Base-by-base conservation (phyloP, 2,329 filamentous ascomycete genomes). In the Magnaporthales sp. region DNA sequence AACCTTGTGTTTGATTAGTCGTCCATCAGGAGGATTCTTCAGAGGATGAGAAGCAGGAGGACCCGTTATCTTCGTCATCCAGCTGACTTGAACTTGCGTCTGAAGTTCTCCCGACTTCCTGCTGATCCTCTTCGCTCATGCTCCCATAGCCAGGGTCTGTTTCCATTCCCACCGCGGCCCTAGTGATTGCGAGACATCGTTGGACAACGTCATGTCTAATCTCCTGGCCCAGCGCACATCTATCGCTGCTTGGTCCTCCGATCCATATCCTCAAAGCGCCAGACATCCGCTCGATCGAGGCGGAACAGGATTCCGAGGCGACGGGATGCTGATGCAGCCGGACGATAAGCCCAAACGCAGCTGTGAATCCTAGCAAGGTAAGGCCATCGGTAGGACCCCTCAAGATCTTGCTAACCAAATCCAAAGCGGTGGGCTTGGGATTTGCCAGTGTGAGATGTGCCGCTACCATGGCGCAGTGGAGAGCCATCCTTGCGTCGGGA, bases 221-320 rank as follows among this genome's bases (percentile, higher is more conserved):
- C 15, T 81, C 78, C 1, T 78, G 77, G 22, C 80, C 77, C n/a
- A 89, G 75, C 1, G 82, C 84, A 64, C 80, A 81, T 66, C 80
- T 80, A 63, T 81, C 82, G 24, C 84, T 84, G 3, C 80, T 76
- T 2, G 77, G 72, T 7, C 83, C 81, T 19, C 85, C 85, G 64
- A 87, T 83, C 87, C 87, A 89, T 54, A 87, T 81, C 29, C 87
- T 80, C 63, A 90, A 76, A 19, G 77, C 81, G 5, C 83, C 86
- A 0, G 86, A 84, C 15, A 89, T 76, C 32, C 80, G 79, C 74
- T 89, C 86, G 5, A 90, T 76, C 1, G 82, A 77, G 1, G 75
- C 70, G 2, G 80, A 76, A 69, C 82, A 86, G 4, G 76, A 77
- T 67, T 82, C 80, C 1, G 81, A 80, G 1, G 80, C 80, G 22